These are phyloP conservation scores for Cladosporium velox DNA, from an alignment of 2,329 filamentous ascomycete species.

Conservation along the genomic window DNA sequence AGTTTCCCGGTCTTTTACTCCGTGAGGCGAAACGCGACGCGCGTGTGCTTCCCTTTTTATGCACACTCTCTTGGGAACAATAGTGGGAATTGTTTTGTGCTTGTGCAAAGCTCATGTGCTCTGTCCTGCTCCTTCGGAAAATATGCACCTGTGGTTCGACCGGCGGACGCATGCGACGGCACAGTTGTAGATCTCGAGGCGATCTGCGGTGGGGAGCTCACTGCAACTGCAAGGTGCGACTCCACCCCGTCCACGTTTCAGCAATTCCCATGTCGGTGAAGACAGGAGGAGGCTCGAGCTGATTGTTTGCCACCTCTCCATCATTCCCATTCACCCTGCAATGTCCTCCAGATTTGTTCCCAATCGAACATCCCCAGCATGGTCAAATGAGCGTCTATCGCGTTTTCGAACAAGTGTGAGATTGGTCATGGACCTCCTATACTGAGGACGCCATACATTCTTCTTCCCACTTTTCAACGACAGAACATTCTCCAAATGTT, in stretches of 20 bases:
- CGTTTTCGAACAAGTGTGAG: too few relatives aligned
- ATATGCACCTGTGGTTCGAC: background rate
- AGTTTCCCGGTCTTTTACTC: background rate
- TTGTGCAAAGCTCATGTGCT: background rate
- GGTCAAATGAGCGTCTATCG: too few relatives aligned
- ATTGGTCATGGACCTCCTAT: too few relatives aligned
- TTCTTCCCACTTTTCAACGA: too few relatives aligned
- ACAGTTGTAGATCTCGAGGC: background rate
- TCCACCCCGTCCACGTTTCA: background rate
- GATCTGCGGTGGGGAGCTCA: background rate
- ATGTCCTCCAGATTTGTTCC: too few relatives aligned
- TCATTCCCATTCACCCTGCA: too few relatives aligned
- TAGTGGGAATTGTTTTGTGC: background rate
- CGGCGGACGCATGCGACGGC: background rate
- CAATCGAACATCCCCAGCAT: too few relatives aligned
- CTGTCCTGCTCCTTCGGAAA: background rate
- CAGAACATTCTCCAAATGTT: too few relatives aligned
- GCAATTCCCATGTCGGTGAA: background rate
- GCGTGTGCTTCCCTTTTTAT: background rate
- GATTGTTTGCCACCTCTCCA: background rate
- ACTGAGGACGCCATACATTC: too few relatives aligned
- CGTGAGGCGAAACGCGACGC: conserved; percentile 6
- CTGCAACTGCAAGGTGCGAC: too few relatives aligned
- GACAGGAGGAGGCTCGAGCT: background rate
- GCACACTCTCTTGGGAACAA: background rate